phyloP scores from a whole-genome alignment of 2,329 filamentous ascomycete species.

The Falciphora oryzae region DNA sequence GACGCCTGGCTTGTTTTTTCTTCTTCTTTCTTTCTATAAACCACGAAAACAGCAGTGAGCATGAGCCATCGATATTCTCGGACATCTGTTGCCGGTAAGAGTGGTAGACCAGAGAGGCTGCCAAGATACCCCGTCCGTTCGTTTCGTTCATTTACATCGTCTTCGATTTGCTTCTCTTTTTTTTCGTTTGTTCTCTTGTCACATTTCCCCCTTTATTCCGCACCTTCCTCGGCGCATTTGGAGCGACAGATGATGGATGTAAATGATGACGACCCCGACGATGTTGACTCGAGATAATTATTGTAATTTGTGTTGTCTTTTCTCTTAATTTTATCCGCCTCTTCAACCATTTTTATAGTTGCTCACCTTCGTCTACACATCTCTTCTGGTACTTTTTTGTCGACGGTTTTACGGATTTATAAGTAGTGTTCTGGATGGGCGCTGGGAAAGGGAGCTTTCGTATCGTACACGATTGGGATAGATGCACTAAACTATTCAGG shows the following conservation, averaged over 20 bases:
- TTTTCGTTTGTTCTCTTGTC: background rate
- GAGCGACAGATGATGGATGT: background rate
- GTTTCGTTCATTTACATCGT: background rate
- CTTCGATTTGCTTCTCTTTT: background rate
- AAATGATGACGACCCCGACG: background rate
- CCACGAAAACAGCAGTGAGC: no score
- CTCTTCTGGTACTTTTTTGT: background rate
- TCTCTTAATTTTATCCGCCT: background rate
- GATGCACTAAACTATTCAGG: background rate
- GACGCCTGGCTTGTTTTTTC: background rate
- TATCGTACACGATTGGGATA: background rate
- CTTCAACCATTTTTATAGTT: no score
- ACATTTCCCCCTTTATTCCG: background rate
- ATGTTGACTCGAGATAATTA: background rate
- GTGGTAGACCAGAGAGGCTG: no score
- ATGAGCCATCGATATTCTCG: no score
- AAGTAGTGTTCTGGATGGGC: background rate
- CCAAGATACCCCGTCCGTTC: background rate
- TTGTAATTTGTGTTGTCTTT: background rate
- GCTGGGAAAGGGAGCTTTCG: background rate
- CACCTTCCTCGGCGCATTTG: background rate
- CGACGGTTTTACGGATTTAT: background rate
- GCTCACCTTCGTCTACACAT: background rate
- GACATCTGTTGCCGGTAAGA: background rate
- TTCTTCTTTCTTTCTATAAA: background rate